Conservation (phyloP, 2,329 filamentous ascomycete genomes). For the Verticillium dahliae region DNA sequence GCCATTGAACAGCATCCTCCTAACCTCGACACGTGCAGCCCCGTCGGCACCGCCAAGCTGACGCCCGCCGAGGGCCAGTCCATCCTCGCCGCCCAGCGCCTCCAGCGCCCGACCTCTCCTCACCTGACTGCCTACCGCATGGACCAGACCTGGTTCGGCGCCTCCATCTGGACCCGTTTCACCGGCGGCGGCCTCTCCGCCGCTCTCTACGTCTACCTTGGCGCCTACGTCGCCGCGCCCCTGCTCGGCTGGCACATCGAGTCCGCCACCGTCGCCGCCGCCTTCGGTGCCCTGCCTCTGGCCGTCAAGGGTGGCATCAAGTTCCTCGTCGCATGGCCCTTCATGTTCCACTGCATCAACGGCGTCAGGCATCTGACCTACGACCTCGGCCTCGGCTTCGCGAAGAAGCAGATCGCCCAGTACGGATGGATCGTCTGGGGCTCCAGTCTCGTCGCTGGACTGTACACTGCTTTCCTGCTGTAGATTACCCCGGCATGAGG, state of each 20-base stretch:
- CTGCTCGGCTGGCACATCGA: conserved; percentile 60
- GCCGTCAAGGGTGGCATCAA: conserved; percentile 52
- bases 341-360: conserved; percentile 50
- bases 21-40: conserved; percentile 24
- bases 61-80: conserved; percentile 45
- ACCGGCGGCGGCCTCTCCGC: conserved; percentile 71
- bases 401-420: conserved; percentile 37
- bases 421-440: conserved; percentile 43
- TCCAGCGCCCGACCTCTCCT: conserved; percentile 73
- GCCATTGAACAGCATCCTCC: neutral
- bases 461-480: conserved; percentile 41
- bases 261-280: conserved; percentile 51
- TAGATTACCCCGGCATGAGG: conserved; percentile 18
- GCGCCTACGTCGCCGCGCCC: conserved; percentile 75
- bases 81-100: conserved; percentile 76
- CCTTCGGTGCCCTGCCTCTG: conserved; percentile 53
- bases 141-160: conserved; percentile 78
- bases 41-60: conserved; percentile 51
- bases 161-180: conserved; percentile 70
- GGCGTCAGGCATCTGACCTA: conserved; percentile 48
- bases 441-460: conserved; percentile 32
- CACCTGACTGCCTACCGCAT: conserved; percentile 82
- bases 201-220: conserved; percentile 71
- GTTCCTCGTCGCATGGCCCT: conserved; percentile 51
- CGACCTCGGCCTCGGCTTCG: conserved; percentile 45